phyloP scores from a whole-genome alignment of 176 grass and related monocot species.

The Carex scoparia region DNA sequence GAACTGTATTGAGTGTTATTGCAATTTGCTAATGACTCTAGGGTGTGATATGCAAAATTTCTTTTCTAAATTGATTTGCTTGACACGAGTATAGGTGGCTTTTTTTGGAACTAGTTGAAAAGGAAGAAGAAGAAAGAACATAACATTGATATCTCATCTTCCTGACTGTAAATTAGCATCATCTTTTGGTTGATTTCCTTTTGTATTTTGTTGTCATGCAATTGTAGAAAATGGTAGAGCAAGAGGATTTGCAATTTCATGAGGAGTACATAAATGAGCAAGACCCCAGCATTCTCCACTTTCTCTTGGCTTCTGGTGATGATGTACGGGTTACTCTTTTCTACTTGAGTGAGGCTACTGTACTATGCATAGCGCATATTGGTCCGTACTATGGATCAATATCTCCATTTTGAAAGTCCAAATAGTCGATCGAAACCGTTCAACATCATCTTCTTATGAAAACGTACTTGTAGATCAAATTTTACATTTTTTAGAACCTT shows the following conservation, averaged over 20 bases:
- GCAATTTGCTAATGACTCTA: not conserved
- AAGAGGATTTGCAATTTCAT: constrained; percentile 92
- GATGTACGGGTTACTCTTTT: constrained; percentile 51
- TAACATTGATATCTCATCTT: not conserved
- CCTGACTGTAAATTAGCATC: not conserved
- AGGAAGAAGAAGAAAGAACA: not conserved
- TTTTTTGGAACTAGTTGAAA: not conserved
- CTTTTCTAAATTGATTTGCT: not conserved
- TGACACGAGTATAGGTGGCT: not conserved
- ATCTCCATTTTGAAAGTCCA: no score
- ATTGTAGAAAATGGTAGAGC: constrained; percentile 80
- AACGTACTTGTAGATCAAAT: no score
- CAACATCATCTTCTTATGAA: no score
- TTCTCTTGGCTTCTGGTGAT: constrained; percentile 93
- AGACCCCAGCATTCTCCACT: constrained; percentile 99
- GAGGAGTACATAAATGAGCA: constrained; percentile 97
- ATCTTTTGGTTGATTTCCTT: not conserved
- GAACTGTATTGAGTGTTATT: not conserved
- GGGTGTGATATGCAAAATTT: constrained; percentile 1
- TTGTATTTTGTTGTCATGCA: constrained; percentile 21
- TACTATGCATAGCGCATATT: no score
- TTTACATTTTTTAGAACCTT: no score
- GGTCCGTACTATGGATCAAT: no score
- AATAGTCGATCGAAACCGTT: no score
- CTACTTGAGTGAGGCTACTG: no score